Conservation (phyloP, 805 yeast species). For the Ogataea dorogensis region DNA sequence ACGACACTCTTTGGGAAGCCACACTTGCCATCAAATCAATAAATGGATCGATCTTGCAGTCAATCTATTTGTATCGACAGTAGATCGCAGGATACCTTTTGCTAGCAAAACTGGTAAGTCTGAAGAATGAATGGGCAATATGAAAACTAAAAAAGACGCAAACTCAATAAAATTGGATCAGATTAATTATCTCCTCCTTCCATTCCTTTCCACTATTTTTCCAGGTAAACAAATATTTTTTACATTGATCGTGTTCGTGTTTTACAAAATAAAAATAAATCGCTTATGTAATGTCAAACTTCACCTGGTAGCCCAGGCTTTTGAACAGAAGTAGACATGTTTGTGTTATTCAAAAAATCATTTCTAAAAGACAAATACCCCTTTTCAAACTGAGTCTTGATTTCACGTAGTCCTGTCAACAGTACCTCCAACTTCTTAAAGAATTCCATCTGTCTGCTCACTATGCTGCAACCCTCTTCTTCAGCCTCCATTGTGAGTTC, state of each 20-base stretch:
- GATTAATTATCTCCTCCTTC: slow-evolving; percentile 2
- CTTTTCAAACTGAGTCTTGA: slow-evolving; percentile 21
- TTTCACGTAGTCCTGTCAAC: slow-evolving; percentile 15
- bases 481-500: slow-evolving; percentile 25
- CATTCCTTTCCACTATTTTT: slow-evolving; percentile 2
- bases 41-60: neutral
- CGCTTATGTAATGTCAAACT: neutral
- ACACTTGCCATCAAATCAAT: slow-evolving; percentile 12
- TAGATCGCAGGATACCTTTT: too few relatives aligned
- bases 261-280: slow-evolving; percentile 5
- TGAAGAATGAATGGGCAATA: too few relatives aligned
- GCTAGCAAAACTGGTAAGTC: too few relatives aligned
- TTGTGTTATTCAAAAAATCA: neutral
- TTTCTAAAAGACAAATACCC: slow-evolving; percentile 2
- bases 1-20: slow-evolving; percentile 15
- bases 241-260: slow-evolving; percentile 9
- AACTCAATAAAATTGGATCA: neutral
- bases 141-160: too few relatives aligned
- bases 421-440: slow-evolving; percentile 26
- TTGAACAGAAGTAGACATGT: neutral
- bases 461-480: slow-evolving; percentile 25
- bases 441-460: slow-evolving; percentile 24
- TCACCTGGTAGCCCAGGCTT: slow-evolving; percentile 3
- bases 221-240: slow-evolving; percentile 6
- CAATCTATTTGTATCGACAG: neutral